A percentile compares a stretch with the other conserved stretches of the same genome.
These are phyloP conservation scores for Rubroshorea leprosula DNA, from an alignment of 345 rosid genomes.

Conservation along the genomic window DNA sequence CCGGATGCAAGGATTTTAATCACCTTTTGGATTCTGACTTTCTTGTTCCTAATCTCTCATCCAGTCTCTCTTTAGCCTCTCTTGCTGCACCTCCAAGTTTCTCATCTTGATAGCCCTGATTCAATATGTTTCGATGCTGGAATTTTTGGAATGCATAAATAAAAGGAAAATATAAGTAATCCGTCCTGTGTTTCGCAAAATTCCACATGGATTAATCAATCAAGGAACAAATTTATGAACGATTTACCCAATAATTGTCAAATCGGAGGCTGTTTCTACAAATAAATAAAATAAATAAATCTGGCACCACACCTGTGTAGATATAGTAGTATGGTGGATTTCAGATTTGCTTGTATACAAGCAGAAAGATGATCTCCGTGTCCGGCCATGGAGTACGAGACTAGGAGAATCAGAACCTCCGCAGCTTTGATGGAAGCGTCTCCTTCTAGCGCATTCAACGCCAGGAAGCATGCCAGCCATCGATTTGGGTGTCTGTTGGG, in stretches of 20 bases:
- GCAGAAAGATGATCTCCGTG: conserved; percentile 56
- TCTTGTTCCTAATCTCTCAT: conserved; percentile 48
- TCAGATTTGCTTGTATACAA: conserved; percentile 45
- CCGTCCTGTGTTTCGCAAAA: too few species aligned
- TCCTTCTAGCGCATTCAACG: conserved; percentile 73
- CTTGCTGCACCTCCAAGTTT: conserved; percentile 60
- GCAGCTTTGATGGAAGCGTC: conserved; percentile 58
- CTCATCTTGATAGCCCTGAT: conserved; percentile 34
- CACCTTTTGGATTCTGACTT: conserved; percentile 38
- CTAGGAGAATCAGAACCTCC: conserved; percentile 32
- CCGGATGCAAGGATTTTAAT: not conserved
- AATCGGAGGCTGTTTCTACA: too few species aligned
- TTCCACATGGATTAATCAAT: too few species aligned
- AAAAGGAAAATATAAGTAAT: too few species aligned
- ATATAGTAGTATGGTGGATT: conserved; percentile 22
- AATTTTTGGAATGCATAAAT: not conserved
- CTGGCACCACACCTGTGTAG: too few species aligned
- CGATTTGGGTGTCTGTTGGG: not conserved
- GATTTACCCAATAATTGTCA: too few species aligned
- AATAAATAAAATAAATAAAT: too few species aligned
- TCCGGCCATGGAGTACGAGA: conserved; percentile 22
- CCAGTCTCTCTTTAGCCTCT: conserved; percentile 80
- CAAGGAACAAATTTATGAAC: too few species aligned
- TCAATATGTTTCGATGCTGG: conserved; percentile 32
- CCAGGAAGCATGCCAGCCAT: conserved; percentile 95